A percentile compares a stretch with the other conserved stretches of the same genome.
These are phyloP conservation scores for Aureobasidium leucospermi DNA, from an alignment of 2,329 filamentous ascomycete species.

Conservation along the genomic window DNA sequence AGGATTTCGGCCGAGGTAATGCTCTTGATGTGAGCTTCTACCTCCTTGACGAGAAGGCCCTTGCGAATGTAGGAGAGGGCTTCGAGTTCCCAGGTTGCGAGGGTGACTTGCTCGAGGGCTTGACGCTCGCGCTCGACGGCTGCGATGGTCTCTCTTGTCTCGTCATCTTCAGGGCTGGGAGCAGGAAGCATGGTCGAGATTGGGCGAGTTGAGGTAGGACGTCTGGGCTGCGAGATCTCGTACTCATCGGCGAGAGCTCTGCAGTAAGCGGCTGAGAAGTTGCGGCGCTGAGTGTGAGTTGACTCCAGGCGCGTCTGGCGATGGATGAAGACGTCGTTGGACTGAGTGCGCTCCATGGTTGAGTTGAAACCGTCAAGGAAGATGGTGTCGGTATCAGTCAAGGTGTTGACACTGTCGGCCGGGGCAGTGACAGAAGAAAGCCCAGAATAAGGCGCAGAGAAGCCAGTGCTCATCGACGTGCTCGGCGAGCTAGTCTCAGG, in stretches of 20 bases:
- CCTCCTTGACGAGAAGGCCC: conserved; percentile 52
- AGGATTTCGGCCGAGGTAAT: conserved; percentile 58
- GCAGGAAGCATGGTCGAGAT: conserved; percentile 37
- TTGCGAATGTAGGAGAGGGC: conserved; percentile 54
- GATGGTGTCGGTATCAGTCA: conserved; percentile 52
- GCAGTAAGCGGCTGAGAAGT: conserved; percentile 63
- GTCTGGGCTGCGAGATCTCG: conserved; percentile 53
- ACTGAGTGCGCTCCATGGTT: conserved; percentile 55
- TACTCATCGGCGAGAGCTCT: conserved; percentile 81
- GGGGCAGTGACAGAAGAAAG: not conserved
- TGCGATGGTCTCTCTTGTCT: conserved; percentile 26
- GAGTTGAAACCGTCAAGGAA: conserved; percentile 86
- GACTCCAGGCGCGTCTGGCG: conserved; percentile 81
- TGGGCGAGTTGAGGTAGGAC: conserved; percentile 36
- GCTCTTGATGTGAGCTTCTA: conserved; percentile 31
- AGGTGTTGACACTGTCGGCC: not conserved
- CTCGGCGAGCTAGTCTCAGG: not conserved
- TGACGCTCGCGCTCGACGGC: conserved; percentile 67
- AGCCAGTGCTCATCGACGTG: conserved; percentile 33
- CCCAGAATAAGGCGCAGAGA: not conserved
- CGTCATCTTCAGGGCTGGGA: conserved; percentile 21
- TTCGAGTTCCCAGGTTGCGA: conserved; percentile 55
- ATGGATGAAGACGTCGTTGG: conserved; percentile 74
- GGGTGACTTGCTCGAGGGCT: conserved; percentile 62
- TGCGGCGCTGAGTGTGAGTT: conserved; percentile 73